A percentile compares a stretch with the other conserved stretches of the same genome.
Evolutionary conservation across 2,329 filamentous ascomycete genomes (phyloP).

Genomic region (Lojkania enalia): DNA sequence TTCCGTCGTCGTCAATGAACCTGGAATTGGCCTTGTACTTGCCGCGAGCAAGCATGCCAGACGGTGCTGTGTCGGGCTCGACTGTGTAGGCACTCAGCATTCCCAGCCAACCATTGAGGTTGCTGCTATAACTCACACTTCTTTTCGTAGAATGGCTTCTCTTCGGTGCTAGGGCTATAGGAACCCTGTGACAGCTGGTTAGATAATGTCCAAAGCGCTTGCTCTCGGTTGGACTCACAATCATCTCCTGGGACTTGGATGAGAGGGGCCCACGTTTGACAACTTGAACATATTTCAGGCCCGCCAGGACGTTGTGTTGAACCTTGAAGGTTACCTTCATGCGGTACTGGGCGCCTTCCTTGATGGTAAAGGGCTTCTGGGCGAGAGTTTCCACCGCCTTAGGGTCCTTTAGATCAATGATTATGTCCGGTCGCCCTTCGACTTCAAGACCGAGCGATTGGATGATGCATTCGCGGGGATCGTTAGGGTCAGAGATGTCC

Average conservation of each 20-base stretch:
- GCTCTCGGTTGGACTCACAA: constrained; percentile 62
- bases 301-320: constrained; percentile 93
- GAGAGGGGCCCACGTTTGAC: constrained; percentile 87
- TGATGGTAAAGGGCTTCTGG: constrained; percentile 94
- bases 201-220: constrained; percentile 6
- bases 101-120: constrained; percentile 14
- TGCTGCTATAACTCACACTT: constrained; percentile 68
- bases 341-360: constrained; percentile 90
- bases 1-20: constrained; percentile 94
- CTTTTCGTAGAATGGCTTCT: constrained; percentile 84
- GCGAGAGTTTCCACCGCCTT: constrained; percentile 79
- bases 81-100: constrained; percentile 56
- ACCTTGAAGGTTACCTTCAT: constrained; percentile 96
- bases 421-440: constrained; percentile 78
- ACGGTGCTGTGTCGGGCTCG: constrained; percentile 87
- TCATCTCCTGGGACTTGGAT: constrained; percentile 97
- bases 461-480: constrained; percentile 91
- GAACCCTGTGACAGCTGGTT: constrained; percentile 66
- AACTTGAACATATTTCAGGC: constrained; percentile 92
- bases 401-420: constrained; percentile 79
- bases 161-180: constrained; percentile 89
- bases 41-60: constrained; percentile 85
- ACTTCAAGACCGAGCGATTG: constrained; percentile 86
- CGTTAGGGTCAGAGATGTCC: constrained; percentile 60
- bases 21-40: constrained; percentile 87